Percentiles rank a stretch among this genome's conserved stretches.
Evolutionary conservation across 1,284 basidiomycete genomes (phyloP).

Genomic region (Porogramme epimiltina): DNA sequence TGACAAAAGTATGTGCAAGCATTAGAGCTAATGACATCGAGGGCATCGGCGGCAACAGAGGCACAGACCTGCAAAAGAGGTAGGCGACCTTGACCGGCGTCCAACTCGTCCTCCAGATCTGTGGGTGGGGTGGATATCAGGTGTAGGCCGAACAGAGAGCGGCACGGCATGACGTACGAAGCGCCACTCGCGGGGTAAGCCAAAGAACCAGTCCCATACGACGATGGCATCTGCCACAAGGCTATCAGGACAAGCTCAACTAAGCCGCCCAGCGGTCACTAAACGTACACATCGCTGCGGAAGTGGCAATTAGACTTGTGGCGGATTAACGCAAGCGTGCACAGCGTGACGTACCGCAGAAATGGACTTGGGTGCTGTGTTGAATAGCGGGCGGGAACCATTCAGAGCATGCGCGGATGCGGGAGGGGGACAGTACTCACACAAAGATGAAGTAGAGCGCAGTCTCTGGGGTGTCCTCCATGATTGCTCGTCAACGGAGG

Average conservation of each 20-base stretch:
- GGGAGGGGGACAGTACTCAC: constrained; percentile 43
- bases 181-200: constrained; percentile 70
- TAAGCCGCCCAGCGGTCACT: constrained; percentile 2
- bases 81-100: constrained; percentile 79
- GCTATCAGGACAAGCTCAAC: constrained; percentile 24
- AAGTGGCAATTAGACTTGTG: constrained; percentile 10
- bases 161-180: constrained; percentile 54
- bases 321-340: constrained; percentile 9
- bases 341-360: constrained; percentile 63
- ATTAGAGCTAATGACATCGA: too few relatives aligned
- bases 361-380: constrained; percentile 71
- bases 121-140: constrained; percentile 5
- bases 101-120: constrained; percentile 83
- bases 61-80: constrained; percentile 72
- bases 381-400: constrained; percentile 5
- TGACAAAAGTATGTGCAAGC: constrained; percentile 29
- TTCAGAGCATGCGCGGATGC: constrained; percentile 5
- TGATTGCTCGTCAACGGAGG: too few relatives aligned
- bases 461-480: constrained; percentile 43
- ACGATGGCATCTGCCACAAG: constrained; percentile 65
- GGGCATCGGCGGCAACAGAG: constrained; percentile 9
- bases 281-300: constrained; percentile 72
- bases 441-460: constrained; percentile 54
- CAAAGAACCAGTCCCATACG: constrained; percentile 81
- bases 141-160: constrained; percentile 1